A percentile compares a stretch with the other conserved stretches of the same genome.
These are phyloP conservation scores for Apiospora sp. DNA, from an alignment of 2,329 filamentous ascomycete species.

Conservation along the genomic window DNA sequence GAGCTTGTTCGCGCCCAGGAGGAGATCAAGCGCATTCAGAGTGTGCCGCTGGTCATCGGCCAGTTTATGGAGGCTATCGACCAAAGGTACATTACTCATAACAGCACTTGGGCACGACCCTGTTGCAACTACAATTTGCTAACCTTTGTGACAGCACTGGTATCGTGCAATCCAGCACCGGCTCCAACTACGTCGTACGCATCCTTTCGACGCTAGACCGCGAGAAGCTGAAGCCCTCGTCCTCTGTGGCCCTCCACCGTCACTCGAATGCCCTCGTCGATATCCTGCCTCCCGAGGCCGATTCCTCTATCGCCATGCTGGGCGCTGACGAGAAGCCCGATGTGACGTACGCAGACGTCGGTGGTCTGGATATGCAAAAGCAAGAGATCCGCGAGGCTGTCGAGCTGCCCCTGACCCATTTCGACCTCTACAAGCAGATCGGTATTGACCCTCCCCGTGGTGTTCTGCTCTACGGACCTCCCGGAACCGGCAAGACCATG, in stretches of 20 bases:
- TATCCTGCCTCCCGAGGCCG: constrained; percentile 97
- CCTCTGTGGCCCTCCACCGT: constrained; percentile 94
- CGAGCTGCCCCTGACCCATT: constrained; percentile 94
- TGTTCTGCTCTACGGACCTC: constrained; percentile 94
- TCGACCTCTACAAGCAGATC: constrained; percentile 98
- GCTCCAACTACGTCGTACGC: constrained; percentile 98
- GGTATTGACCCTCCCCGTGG: constrained; percentile 97
- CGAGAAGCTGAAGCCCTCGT: constrained; percentile 96
- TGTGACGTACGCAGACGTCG: constrained; percentile 96
- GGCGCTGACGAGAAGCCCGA: constrained; percentile 97
- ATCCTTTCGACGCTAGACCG: constrained; percentile 98
- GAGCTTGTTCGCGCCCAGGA: constrained; percentile 97
- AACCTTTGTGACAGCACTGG: constrained; percentile 72
- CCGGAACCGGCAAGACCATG: constrained; percentile 89
- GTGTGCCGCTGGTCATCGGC: constrained; percentile 95
- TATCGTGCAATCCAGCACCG: constrained; percentile 97
- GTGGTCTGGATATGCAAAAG: constrained; percentile 99
- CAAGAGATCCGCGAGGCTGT: constrained; percentile 98
- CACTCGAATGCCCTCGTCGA: constrained; percentile 99
- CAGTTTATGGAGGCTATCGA: constrained; percentile 99
- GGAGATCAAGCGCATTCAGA: constrained; percentile 99
- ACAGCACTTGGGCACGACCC: constrained; percentile 27
- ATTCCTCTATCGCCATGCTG: constrained; percentile 98
- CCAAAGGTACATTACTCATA: constrained; percentile 76
- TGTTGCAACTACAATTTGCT: constrained; percentile 10